Conservation (phyloP, 331 rosid species). For the Rosa hybrid region DNA sequence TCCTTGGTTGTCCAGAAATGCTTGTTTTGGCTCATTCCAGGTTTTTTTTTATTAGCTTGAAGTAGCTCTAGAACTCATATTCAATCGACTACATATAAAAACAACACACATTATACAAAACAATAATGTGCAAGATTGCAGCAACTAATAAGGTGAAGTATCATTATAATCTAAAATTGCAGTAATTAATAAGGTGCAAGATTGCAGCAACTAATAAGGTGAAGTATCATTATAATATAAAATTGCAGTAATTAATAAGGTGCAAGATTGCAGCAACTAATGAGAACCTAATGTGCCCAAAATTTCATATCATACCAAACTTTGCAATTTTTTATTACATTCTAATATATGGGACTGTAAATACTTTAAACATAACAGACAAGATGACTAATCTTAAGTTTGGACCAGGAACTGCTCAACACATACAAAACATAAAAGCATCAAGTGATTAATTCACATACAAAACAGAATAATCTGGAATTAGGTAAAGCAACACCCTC, state of each 20-base stretch:
- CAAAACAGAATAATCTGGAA: neutral
- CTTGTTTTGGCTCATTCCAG: neutral
- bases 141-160: too few species aligned
- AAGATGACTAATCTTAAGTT: neutral
- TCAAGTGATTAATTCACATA: neutral
- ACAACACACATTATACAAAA: neutral
- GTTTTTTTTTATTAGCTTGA: neutral
- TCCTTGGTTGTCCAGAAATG: neutral
- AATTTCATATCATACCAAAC: neutral
- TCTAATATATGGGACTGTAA: neutral
- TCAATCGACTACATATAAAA: neutral
- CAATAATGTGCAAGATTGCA: too few species aligned
- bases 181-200: too few species aligned
- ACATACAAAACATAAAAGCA: neutral
- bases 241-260: too few species aligned
- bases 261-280: too few species aligned
- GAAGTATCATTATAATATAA: too few species aligned
- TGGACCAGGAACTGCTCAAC: neutral
- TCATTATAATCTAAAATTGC: too few species aligned
- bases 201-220: too few species aligned
- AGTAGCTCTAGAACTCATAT: neutral
- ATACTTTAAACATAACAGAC: neutral
- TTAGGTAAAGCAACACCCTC: neutral
- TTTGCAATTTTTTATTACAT: neutral
- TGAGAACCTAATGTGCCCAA: neutral